Evolutionary conservation across 129 eudicot genomes (phyloP), one percentile per base, ranked within the genome.

Genomic region (Artemisia argyi): DNA sequence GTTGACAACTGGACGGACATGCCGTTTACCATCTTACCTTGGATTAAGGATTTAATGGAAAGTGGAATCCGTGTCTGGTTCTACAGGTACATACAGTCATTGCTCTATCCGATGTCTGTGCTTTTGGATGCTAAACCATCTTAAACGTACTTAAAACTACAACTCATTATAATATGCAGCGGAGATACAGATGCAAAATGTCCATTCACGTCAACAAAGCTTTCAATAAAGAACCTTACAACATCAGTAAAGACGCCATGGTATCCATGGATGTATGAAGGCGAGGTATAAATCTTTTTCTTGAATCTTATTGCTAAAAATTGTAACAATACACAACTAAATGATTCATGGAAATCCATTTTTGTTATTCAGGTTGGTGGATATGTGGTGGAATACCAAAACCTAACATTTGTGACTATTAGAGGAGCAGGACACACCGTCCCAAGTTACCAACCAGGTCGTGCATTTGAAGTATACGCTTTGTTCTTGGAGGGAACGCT

Each of bases 31-130:
- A 89, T 87, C 44, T 66, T 87, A 44, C 87, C 87, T 7, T 60
- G 19, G 62, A 76, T 87, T 15, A 59, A 65, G 75, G 72, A 84
- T 63, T 51, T 84, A 66, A 84, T 79, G 86, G 46, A 73, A 30
- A 84, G 83, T 75, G 92, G 89, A 11, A 72, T 86, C 52, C 72
- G 86, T 3, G 82, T 86, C 57, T 86, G 91, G 91, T 68, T 86
- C 59, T 86, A 74, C 35, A 86, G 91, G 91, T 86, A 70, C 11
- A 39, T 24, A 13, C 7, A 44, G 22, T 13, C 19, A 55, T 8
- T 6, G 11, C 35, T 35, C 17, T 52, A 17, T 52, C 57, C 18
- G 7, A 13, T 52, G 9, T 52, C 17, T 20, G 56, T 7, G 56
- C 53, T 52, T 14, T 52, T 15, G 57, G 17, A 50, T 14, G 9